Evolutionary conservation across 257 asterid genomes (phyloP).

Genomic region (Solanum appendiculatum): DNA sequence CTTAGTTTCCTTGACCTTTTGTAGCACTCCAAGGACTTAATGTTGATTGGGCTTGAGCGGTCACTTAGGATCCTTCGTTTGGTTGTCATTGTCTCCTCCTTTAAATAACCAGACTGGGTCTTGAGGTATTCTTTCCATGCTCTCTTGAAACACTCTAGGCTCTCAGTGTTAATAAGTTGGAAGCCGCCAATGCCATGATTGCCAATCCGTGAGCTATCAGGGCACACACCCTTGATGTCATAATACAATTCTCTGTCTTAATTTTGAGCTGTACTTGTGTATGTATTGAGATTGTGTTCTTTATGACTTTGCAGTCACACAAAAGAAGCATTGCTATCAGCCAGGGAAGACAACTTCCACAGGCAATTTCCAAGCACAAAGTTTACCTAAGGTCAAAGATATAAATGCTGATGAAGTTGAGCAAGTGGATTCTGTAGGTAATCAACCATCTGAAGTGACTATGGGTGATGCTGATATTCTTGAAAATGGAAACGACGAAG

Average conservation of each 20-base stretch:
- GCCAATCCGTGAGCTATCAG: not conserved
- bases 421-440: constrained; percentile 1
- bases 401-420: constrained; percentile 3
- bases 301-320: constrained; percentile 28
- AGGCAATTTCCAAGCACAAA: constrained; percentile 19
- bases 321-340: constrained; percentile 32
- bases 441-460: not conserved
- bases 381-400: constrained; percentile 25
- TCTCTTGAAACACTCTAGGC: not conserved
- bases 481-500: constrained; percentile 26
- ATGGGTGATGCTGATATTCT: constrained; percentile 10
- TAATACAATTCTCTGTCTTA: not conserved
- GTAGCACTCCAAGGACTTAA: not conserved
- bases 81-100: not conserved
- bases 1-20: not conserved
- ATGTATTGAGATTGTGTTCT: not conserved
- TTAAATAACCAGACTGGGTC: not conserved
- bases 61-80: not conserved
- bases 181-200: not conserved
- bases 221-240: not conserved
- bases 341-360: constrained; percentile 23
- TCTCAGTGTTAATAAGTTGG: not conserved
- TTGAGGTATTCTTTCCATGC: not conserved
- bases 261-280: not conserved
- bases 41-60: not conserved